Base-by-base conservation (phyloP, 106 monocot genomes). In the Alisma plantagoaquatica region DNA sequence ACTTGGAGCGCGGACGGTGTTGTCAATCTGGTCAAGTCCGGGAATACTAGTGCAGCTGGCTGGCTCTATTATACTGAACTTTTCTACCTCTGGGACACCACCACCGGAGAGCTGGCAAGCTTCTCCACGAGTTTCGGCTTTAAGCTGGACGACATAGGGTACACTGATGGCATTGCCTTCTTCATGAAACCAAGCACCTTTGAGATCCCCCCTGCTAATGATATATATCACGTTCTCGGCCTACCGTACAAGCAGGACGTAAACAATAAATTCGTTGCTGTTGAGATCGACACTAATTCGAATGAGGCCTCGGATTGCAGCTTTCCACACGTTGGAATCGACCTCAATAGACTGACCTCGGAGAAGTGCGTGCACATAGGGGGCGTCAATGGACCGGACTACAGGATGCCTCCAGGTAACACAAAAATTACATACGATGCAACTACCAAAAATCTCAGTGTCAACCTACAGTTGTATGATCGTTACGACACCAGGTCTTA, bases 151-250 rank as follows among this genome's bases (percentile, higher is more conserved):
- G n/a, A n/a, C n/a, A n/a, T n/a, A n/a, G n/a, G n/a, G n/a, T n/a
- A n/a, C n/a, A n/a, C n/a, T 12, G 85, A 86, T 21, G 85, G 85
- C 35, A 60, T 86, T 10, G 72, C 85, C 8, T 86, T 86, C 76
- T 86, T 86, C 63, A 65, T 87, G 43, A 24, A 81, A 8, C 65
- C 77, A 3, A 63, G 29, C 26, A 58, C 70, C 22, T 76, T 69
- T 31, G 5, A 10, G 44, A 15, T 77, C 21, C 86, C 81, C 23
- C 18, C 45, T 16, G n/a, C n/a, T n/a, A n/a, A n/a, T n/a, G n/a
- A n/a, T n/a, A n/a, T n/a, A n/a, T n/a, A n/a, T n/a, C n/a, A n/a
- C n/a, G n/a, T n/a, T n/a, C n/a, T n/a, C n/a, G n/a, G n/a, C n/a
- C n/a, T n/a, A n/a, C n/a, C n/a, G n/a, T n/a, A n/a, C n/a, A n/a